Conservation (phyloP, 495 filamentous ascomycete genomes). For the Xylaria bambusicola region DNA sequence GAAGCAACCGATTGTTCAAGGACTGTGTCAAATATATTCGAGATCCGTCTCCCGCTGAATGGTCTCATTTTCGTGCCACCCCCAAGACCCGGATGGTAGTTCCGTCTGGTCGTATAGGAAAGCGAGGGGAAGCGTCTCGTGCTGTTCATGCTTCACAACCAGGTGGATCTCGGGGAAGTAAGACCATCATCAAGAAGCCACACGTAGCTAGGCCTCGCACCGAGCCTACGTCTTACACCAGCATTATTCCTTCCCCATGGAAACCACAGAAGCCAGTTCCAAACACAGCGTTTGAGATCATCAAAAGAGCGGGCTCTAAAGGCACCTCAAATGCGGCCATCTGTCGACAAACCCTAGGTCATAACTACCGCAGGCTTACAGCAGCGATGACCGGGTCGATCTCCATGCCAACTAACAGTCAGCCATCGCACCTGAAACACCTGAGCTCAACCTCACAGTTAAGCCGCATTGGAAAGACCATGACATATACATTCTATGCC, state of each 20-base stretch:
- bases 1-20: conserved; percentile 49
- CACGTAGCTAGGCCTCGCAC: conserved; percentile 8
- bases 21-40: conserved; percentile 74
- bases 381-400: conserved; percentile 42
- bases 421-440: conserved; percentile 46
- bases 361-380: conserved; percentile 46
- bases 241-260: conserved; percentile 32
- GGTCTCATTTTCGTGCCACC: conserved; percentile 51
- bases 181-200: conserved; percentile 13
- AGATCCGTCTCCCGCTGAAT: conserved; percentile 68
- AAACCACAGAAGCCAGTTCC: conserved; percentile 46
- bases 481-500: conserved; percentile 47
- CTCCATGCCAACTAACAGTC: conserved; percentile 38
- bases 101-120: conserved; percentile 33
- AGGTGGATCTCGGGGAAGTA: conserved; percentile 18
- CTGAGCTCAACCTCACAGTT: conserved; percentile 45
- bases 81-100: conserved; percentile 30
- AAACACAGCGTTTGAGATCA: conserved; percentile 46
- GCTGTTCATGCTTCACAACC: conserved; percentile 37
- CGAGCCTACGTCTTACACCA: conserved; percentile 26
- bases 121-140: conserved; percentile 35
- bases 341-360: conserved; percentile 44
- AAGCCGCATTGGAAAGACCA: conserved; percentile 45
- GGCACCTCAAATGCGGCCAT: conserved; percentile 49
- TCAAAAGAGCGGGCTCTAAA: conserved; percentile 39